Conservation (phyloP, 164 flowering plant genomes). For the Piper betle region DNA sequence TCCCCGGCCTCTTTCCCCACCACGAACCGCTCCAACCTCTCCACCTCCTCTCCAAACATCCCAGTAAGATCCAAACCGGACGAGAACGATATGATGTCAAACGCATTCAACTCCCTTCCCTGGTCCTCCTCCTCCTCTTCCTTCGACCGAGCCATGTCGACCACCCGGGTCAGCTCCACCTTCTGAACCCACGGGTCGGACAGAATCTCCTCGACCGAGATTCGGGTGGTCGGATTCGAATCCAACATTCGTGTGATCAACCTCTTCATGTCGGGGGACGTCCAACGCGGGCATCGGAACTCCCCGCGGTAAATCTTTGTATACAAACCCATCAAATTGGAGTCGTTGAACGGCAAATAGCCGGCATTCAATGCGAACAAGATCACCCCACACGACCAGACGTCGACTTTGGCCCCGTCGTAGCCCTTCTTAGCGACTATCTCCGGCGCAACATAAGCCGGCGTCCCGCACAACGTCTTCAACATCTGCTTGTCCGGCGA, state of each 20-base stretch:
- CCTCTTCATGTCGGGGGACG: conserved; percentile 38
- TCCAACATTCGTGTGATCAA: conserved; percentile 40
- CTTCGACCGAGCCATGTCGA: conserved; percentile 11
- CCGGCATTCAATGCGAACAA: conserved; percentile 49
- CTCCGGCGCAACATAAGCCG: conserved; percentile 71
- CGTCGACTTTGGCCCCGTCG: conserved; percentile 44
- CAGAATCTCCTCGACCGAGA: conserved; percentile 41
- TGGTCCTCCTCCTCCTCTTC: not conserved
- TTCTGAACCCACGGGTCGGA: conserved; percentile 41
- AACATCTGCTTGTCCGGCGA: conserved; percentile 34
- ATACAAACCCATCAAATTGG: conserved; percentile 55
- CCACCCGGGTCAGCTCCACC: conserved; percentile 13
- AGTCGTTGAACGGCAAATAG: conserved; percentile 56
- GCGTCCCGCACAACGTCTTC: conserved; percentile 64
- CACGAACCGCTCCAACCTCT: conserved; percentile 17
- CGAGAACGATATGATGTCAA: conserved; percentile 56
- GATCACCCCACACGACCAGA: conserved; percentile 68
- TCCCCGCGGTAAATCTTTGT: conserved; percentile 50
- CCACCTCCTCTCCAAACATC: conserved; percentile 18
- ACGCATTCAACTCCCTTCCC: conserved; percentile 36
- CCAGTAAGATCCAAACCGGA: conserved; percentile 41
- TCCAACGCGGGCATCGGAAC: conserved; percentile 52
- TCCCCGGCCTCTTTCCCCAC: conserved; percentile 30
- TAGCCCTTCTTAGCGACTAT: conserved; percentile 55
- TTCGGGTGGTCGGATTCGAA: conserved; percentile 40